Evolutionary conservation across 768 basidiomycete species (phyloP), one percentile per base, ranked within the genome.

Genomic region (Steccherinum ochraceum): DNA sequence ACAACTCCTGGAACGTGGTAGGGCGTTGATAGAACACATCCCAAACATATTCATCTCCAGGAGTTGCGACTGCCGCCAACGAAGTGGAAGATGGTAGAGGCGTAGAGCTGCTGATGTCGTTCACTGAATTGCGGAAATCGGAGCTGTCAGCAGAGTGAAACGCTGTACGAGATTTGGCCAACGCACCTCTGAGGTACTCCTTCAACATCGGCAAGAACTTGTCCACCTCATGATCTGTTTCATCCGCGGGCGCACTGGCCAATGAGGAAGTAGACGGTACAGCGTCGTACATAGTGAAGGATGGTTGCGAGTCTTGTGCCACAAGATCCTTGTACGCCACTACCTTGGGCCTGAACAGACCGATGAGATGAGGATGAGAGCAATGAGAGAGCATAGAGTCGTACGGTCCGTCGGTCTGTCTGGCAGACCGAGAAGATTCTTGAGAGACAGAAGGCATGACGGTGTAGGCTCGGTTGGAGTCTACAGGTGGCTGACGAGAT

Each of bases 1-100:
- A 79, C 76, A 83, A 81, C 64, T 85, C 81, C 16, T 72, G 73
- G 39, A 80, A 63, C 11, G 79, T 74, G 18, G 75, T 73, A 0
- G 83, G 82, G 20, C 81, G 73, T 55, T 84, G 85, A 57, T 88
- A 89, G 61, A 89, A 91, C 19, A 91, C 79, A 59, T 91, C 89
- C 80, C 84, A 90, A 20, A 91, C 89, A 56, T 87, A 91, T 58
- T 89, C 89, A 23, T 75, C 75, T 3, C 65, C 63, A n/a, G 51
- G 58, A 26, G 7, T 16, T 35, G 30, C 30, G 30, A 35, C 16
- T 16, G 7, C 16, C 30, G 30, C 30, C 30, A 35, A 16, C 30
- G 30, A 35, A 35, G 7, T 7, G 16, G 30, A 35, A 35, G 30
- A 35, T 7, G 30, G 30, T 7, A 35, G 30, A 16, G 30, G 30